phyloP scores from a whole-genome alignment of 2,329 filamentous ascomycete species.

The Diaporthe ilicicola region DNA sequence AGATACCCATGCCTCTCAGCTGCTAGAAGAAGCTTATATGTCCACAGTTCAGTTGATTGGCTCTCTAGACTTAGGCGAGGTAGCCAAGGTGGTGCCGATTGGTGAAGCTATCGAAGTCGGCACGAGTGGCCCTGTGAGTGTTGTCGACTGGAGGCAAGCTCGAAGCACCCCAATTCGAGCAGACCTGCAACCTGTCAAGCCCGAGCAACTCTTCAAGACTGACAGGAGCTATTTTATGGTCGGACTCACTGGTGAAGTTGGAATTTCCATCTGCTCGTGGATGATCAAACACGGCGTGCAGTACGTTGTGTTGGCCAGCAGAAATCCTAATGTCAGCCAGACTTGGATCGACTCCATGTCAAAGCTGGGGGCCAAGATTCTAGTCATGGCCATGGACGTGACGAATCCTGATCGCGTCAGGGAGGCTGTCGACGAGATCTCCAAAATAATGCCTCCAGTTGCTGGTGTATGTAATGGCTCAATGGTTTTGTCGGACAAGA shows the following conservation, averaged over 20 bases:
- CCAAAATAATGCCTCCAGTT: not conserved
- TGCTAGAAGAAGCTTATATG: not conserved
- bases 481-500: constrained; percentile 27
- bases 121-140: not conserved
- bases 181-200: not conserved
- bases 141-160: constrained; percentile 9
- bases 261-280: constrained; percentile 48
- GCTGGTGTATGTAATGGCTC: constrained; percentile 28
- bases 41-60: not conserved
- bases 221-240: constrained; percentile 45
- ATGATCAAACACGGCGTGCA: constrained; percentile 49
- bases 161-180: not conserved
- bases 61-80: not conserved
- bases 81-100: not conserved
- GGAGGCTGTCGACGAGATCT: not conserved
- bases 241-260: constrained; percentile 45
- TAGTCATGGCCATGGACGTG: constrained; percentile 16
- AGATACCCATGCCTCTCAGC: not conserved
- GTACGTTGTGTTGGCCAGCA: constrained; percentile 49
- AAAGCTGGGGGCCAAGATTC: constrained; percentile 28
- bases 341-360: constrained; percentile 38
- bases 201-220: not conserved
- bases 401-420: not conserved
- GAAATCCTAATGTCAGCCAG: constrained; percentile 45
- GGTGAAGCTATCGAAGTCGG: not conserved